Conservation (phyloP, 1,284 basidiomycete genomes). For the Vanrija humicola region DNA sequence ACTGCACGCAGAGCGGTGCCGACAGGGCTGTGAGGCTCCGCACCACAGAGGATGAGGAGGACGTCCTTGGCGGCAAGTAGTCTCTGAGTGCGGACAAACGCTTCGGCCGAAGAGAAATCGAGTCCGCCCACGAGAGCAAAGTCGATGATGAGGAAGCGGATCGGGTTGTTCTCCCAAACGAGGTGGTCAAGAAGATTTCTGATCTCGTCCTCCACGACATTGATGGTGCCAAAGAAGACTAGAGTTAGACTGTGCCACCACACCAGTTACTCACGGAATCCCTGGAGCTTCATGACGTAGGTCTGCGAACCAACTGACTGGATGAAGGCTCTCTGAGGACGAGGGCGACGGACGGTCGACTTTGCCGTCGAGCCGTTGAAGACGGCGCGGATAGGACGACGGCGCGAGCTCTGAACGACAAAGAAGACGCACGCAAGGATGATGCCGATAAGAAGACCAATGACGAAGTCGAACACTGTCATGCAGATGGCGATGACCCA, state of each 20-base stretch:
- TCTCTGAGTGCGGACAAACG: conserved; percentile 86
- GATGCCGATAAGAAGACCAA: conserved; percentile 88
- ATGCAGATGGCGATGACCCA: conserved; percentile 72
- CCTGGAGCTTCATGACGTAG: conserved; percentile 82
- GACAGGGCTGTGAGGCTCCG: conserved; percentile 60
- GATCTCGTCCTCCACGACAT: conserved; percentile 69
- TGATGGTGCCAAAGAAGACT: conserved; percentile 94
- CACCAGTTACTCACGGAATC: conserved; percentile 49
- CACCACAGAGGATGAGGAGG: conserved; percentile 84
- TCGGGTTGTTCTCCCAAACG: conserved; percentile 71
- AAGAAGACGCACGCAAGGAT: conserved; percentile 92
- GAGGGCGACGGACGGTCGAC: conserved; percentile 87
- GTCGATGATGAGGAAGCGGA: conserved; percentile 85
- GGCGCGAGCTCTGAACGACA: conserved; percentile 84
- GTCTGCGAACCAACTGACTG: conserved; percentile 89
- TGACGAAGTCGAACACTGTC: conserved; percentile 90
- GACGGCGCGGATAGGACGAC: conserved; percentile 73
- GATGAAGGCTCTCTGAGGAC: conserved; percentile 81
- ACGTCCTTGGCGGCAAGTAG: conserved; percentile 72
- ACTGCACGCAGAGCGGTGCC: conserved; percentile 69
- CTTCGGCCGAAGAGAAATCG: conserved; percentile 92
- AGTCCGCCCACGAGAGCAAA: conserved; percentile 81
- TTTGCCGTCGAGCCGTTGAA: conserved; percentile 75
- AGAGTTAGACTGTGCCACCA: not conserved
- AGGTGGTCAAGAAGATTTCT: conserved; percentile 67